A percentile compares a stretch with the other conserved stretches of the same genome.
Evolutionary conservation across 805 yeast species (phyloP).

Genomic region (Saccharomyces cerevisiae): DNA sequence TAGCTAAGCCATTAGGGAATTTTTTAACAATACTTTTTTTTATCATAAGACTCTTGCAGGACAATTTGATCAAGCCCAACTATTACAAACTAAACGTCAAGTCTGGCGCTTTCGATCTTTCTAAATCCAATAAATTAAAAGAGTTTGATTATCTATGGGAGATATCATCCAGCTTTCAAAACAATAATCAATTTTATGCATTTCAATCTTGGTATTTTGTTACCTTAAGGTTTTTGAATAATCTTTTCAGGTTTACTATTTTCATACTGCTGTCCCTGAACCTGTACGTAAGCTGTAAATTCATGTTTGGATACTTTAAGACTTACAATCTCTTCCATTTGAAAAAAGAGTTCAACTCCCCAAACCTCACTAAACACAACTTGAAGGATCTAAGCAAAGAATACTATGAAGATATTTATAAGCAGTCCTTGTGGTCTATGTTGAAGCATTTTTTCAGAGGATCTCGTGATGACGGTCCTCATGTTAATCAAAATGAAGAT

Average conservation of each 20-base stretch:
- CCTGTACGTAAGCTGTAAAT: conserved; percentile 11
- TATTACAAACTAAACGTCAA: conserved; percentile 11
- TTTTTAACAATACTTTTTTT: conserved; percentile 15
- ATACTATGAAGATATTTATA: conserved; percentile 15
- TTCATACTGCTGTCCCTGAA: conserved; percentile 10
- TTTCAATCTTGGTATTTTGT: conserved; percentile 6
- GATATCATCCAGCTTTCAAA: conserved; percentile 4
- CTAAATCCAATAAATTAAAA: conserved; percentile 19
- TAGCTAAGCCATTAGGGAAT: conserved; percentile 24
- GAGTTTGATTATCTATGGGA: conserved; percentile 12
- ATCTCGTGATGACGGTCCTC: background rate
- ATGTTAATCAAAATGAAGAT: conserved; percentile 1
- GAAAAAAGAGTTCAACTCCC: conserved; percentile 9
- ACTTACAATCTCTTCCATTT: conserved; percentile 20
- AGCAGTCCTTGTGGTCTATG: conserved; percentile 19
- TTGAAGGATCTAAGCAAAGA: conserved; percentile 13
- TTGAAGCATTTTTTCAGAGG: conserved; percentile 14
- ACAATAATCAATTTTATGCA: background rate
- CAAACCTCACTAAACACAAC: conserved; percentile 15
- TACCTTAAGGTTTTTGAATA: conserved; percentile 12
- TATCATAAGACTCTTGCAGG: conserved; percentile 22
- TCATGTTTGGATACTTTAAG: conserved; percentile 15
- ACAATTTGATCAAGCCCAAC: conserved; percentile 24
- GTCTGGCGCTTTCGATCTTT: conserved; percentile 24
- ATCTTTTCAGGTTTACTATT: conserved; percentile 5